Evolutionary conservation across 208 protist genomes (phyloP).

Genomic region (Trichomonas tenax): DNA sequence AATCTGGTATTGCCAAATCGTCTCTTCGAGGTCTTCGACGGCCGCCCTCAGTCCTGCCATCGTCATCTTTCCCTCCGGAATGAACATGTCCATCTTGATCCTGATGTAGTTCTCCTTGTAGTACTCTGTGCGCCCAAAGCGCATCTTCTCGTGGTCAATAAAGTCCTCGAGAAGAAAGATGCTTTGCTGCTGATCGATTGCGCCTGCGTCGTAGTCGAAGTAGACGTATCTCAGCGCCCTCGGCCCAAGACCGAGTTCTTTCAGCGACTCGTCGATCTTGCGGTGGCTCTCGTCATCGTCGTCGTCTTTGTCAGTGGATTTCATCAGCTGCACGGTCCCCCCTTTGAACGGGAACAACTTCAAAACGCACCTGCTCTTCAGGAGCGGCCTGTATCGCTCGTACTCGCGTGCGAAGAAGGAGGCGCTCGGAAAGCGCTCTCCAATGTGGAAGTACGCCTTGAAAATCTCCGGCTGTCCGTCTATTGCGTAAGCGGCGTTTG

Average conservation of each 20-base stretch:
- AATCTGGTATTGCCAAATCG: not conserved
- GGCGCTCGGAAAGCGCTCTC: not conserved
- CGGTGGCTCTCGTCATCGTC: not conserved
- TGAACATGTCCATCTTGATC: not conserved
- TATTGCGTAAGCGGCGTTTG: not conserved
- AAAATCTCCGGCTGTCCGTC: not conserved
- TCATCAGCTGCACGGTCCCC: not conserved
- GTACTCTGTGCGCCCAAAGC: not conserved
- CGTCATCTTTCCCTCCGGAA: not conserved
- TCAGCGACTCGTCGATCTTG: not conserved
- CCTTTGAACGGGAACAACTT: not conserved
- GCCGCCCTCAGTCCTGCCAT: not conserved
- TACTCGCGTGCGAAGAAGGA: not conserved
- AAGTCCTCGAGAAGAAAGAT: not conserved
- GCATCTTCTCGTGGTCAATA: not conserved
- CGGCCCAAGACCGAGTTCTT: not conserved
- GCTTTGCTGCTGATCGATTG: not conserved
- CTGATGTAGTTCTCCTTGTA: not conserved
- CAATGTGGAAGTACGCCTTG: not conserved
- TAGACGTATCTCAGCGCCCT: not conserved
- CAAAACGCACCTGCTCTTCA: not conserved
- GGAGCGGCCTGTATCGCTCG: not conserved
- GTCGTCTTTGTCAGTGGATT: not conserved
- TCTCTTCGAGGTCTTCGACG: not conserved
- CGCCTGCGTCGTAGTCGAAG: not conserved